These are phyloP conservation scores for Lagenidium sp. DNA, from an alignment of 352 stramenopile species.

Conservation along the genomic window DNA sequence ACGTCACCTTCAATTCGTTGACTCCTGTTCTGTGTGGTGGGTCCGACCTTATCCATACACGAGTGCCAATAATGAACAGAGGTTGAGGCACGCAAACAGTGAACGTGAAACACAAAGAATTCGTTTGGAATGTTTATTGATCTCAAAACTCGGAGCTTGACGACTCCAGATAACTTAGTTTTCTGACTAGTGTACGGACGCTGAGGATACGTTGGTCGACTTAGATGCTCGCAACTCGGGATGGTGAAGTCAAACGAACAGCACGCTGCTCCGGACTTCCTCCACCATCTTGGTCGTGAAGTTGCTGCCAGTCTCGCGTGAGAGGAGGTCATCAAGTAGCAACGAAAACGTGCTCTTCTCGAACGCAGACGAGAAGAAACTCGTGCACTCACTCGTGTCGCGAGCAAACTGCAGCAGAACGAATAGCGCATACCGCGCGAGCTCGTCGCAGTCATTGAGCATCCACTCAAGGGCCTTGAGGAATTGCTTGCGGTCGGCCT, in stretches of 20 bases:
- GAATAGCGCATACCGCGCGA: conserved; percentile 55
- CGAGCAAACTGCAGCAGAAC: conserved; percentile 50
- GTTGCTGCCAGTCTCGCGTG: conserved; percentile 19
- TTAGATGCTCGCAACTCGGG: no score
- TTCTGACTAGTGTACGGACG: no score
- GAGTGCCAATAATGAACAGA: no score
- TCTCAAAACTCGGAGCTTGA: no score
- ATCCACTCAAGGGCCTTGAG: conserved; percentile 55
- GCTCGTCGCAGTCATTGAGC: conserved; percentile 40
- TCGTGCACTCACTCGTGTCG: conserved; percentile 18
- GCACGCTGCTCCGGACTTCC: conserved; percentile 43
- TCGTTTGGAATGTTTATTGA: no score
- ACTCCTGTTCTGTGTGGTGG: no score
- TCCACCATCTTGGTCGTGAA: conserved; percentile 47
- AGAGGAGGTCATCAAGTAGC: conserved; percentile 24
- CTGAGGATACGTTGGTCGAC: no score
- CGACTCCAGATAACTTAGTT: no score
- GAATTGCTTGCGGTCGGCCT: conserved; percentile 27
- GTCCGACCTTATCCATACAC: no score
- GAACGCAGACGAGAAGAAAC: conserved; percentile 44
- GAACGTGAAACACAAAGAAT: no score
- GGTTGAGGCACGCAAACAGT: no score
- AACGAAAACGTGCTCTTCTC: conserved; percentile 54
- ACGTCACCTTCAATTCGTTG: no score
- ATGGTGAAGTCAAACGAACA: conserved; percentile 35